These are phyloP conservation scores for Phylloporus arenicola DNA, from an alignment of 768 basidiomycete genomes.

Conservation along the genomic window DNA sequence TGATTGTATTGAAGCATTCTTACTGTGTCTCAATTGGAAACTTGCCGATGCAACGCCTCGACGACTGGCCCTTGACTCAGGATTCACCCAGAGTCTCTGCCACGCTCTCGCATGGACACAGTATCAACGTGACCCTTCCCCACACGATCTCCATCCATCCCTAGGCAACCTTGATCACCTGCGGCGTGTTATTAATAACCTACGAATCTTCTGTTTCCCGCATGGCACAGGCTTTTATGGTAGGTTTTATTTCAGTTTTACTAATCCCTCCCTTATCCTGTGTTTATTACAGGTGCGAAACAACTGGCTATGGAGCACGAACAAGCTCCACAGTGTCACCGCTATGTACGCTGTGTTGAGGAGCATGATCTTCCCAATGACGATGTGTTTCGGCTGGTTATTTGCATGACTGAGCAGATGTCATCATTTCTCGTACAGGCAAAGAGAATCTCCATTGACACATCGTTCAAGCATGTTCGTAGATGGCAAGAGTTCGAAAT, in stretches of 20 bases:
- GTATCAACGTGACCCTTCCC: neutral
- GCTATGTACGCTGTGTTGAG: neutral
- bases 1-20: neutral
- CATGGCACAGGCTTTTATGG: neutral
- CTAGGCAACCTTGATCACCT: neutral
- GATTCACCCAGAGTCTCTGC: neutral
- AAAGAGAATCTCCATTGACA: neutral
- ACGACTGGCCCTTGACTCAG: neutral
- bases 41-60: constrained; percentile 1
- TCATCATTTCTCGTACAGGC: neutral
- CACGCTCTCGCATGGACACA: neutral
- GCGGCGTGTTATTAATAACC: too few species aligned
- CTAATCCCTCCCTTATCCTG: neutral
- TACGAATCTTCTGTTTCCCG: neutral
- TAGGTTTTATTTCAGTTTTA: neutral
- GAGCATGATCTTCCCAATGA: neutral
- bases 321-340: too few species aligned
- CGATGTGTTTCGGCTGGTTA: neutral
- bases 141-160: neutral
- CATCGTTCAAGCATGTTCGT: neutral
- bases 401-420: neutral
- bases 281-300: neutral
- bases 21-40: neutral
- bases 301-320: neutral
- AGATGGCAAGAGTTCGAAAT: too few species aligned